phyloP scores from a whole-genome alignment of 1,139 yeast genomes.

The Debaryomyces coudertii region DNA sequence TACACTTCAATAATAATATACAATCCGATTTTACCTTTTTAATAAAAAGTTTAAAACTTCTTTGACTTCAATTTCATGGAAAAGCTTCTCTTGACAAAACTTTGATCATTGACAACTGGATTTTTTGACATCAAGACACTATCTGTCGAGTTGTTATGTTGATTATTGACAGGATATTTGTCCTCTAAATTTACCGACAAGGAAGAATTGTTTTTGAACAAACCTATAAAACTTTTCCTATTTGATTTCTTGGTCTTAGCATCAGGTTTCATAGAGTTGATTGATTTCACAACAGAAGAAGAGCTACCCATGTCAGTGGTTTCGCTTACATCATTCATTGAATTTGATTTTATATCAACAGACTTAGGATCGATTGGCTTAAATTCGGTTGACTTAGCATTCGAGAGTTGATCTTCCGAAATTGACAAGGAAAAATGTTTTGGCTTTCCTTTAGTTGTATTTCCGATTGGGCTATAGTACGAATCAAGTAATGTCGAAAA shows the following conservation, averaged over 20 bases:
- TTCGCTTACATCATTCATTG: neutral
- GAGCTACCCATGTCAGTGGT: neutral
- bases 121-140: constrained; percentile 3
- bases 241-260: constrained; percentile 7
- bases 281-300: neutral
- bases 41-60: constrained; percentile 7
- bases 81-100: constrained; percentile 18
- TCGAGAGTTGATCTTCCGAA: constrained; percentile 6
- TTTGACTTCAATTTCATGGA: constrained; percentile 23
- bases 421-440: constrained; percentile 7
- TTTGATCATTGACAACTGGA: constrained; percentile 5
- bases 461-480: constrained; percentile 14
- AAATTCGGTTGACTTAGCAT: neutral
- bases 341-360: neutral
- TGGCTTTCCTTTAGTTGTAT: neutral
- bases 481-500: constrained; percentile 14
- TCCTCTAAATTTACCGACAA: constrained; percentile 4
- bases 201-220: constrained; percentile 14
- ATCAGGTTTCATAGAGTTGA: neutral
- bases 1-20: neutral
- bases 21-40: neutral
- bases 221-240: constrained; percentile 20
- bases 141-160: constrained; percentile 11
- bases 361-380: neutral
- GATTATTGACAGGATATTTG: constrained; percentile 6